Conservation (phyloP, 2,329 filamentous ascomycete genomes). For the Arthrobotrys musiformis region DNA sequence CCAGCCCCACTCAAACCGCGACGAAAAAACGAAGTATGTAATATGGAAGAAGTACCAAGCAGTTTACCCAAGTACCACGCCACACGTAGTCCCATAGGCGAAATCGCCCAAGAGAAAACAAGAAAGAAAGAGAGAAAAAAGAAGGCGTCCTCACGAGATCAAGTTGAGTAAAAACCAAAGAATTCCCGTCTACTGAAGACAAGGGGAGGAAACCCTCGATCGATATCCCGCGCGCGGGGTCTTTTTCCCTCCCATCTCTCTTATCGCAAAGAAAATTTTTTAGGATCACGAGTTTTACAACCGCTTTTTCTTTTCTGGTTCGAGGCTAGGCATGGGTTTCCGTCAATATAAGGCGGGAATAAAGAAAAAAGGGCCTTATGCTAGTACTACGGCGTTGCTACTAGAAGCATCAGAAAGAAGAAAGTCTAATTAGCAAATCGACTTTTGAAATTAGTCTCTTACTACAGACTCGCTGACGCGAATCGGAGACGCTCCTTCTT, state of each 20-base stretch:
- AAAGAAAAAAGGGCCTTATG: constrained; percentile 12
- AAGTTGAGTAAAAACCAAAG: constrained; percentile 19
- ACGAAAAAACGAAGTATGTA: too few relatives aligned
- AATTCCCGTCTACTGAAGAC: constrained; percentile 10
- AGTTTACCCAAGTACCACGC: constrained; percentile 55
- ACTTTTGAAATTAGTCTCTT: constrained; percentile 8
- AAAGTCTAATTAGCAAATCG: constrained; percentile 7
- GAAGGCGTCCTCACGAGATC: constrained; percentile 50
- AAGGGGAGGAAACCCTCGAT: neutral
- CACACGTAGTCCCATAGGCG: too few relatives aligned
- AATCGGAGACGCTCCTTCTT: constrained; percentile 55
- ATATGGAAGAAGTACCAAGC: constrained; percentile 35
- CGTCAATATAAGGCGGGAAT: constrained; percentile 25
- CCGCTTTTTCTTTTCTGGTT: neutral
- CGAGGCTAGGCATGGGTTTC: constrained; percentile 17
- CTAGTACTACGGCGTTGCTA: too few relatives aligned
- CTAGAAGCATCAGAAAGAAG: constrained; percentile 13
- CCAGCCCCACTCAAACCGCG: constrained; percentile 42
- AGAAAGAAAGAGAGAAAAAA: neutral
- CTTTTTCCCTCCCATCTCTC: neutral
- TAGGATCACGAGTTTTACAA: constrained; percentile 41
- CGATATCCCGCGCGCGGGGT: constrained; percentile 6
- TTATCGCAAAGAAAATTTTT: constrained; percentile 25
- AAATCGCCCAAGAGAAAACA: constrained; percentile 27
- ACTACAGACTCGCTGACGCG: constrained; percentile 50